Base-by-base conservation (phyloP, 257 asterid genomes). In the Solanum tacnaense region DNA sequence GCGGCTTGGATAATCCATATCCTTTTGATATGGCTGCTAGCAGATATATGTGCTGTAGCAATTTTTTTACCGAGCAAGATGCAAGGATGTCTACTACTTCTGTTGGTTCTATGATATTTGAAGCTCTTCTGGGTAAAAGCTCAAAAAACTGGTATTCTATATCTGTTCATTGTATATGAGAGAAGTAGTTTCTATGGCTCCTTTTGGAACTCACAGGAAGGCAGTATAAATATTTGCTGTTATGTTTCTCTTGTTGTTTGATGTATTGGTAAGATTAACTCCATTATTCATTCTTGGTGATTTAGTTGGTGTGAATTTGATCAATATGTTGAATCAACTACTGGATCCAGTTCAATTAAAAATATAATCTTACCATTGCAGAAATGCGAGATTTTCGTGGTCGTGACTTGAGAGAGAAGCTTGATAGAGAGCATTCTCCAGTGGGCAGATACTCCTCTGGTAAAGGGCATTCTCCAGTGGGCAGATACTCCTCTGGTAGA, bases 401-500 rank as follows among this genome's bases (percentile, higher is more conserved):
- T 88, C 92, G 92, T 84, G 98, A 96, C 90, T 89, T 94, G 93
- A 93, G 99, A 91, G 98, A 96, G 87, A 95, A 94, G 91, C 95
- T 95, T 85, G 96, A 90, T 78, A 74, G 95, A 74, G 46, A 90
- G 90, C 98, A 89, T 83, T 96, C 99, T 88, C 98, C 99, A 58
- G 75, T 87, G 75, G 94, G 36, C 85, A 91, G 89, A 84, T 89
- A 89, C 89, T 93, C 98, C 88, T 72, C 41, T 18, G 79, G 38
- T 72, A 72, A 94, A 74, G 46, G 91, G 90, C 98, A 90, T 83
- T 96, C 99, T 87, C 98, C 99, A 65, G 72, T 87, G 72, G 94
- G 36, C 88, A 91, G 89, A 86, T 89, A 89, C 89, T 93, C 98
- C 89, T 18, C 41, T 18, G 79, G 38, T 72, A 72, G 95, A 88